These are phyloP conservation scores for Stramenopiles sp. DNA, from an alignment of 352 stramenopile genomes.

Conservation along the genomic window DNA sequence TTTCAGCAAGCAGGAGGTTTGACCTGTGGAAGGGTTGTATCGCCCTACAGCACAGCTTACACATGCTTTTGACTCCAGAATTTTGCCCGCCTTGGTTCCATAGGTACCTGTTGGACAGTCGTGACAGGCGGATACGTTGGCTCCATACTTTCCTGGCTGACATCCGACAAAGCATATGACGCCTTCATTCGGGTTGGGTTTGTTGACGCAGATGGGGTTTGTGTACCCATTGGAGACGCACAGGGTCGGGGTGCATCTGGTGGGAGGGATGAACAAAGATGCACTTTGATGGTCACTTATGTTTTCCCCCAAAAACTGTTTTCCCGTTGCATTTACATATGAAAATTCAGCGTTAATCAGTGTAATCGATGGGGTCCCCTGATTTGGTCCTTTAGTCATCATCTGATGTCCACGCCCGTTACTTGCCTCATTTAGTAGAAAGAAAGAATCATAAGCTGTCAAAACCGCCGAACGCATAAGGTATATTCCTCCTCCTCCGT, in stretches of 20 bases:
- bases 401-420: neutral
- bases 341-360: neutral
- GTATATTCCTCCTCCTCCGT: neutral
- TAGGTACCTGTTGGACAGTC: neutral
- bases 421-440: neutral
- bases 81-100: neutral
- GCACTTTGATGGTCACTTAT: neutral
- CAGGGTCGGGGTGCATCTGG: neutral
- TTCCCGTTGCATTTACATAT: neutral
- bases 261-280: neutral
- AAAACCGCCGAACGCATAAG: neutral
- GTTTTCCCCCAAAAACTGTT: neutral
- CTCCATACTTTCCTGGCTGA: conserved; percentile 3
- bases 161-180: neutral
- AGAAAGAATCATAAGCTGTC: neutral
- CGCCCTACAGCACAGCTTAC: neutral
- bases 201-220: neutral
- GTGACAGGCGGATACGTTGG: neutral
- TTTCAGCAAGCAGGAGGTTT: neutral
- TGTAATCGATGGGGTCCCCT: neutral
- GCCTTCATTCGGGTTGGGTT: neutral
- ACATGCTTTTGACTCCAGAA: neutral
- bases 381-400: neutral
- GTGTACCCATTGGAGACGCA: neutral
- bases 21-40: neutral